phyloP scores from a whole-genome alignment of 2,329 filamentous ascomycete genomes.

The Phialophora macrospora region DNA sequence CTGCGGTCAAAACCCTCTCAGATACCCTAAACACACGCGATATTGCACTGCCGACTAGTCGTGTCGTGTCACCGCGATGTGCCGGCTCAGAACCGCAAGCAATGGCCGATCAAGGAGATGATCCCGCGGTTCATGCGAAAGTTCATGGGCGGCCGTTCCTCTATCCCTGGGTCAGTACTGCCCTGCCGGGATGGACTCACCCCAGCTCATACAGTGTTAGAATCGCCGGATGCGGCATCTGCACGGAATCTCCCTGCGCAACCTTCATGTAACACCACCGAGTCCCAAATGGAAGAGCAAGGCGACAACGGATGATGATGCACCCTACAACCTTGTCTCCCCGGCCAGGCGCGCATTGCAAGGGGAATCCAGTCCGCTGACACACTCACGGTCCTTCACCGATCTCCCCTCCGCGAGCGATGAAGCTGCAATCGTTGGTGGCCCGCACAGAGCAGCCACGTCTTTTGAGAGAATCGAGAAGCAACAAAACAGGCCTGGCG shows the following conservation, averaged over 20 bases:
- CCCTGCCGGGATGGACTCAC: background rate
- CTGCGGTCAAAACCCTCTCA: background rate
- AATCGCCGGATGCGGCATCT: constrained; percentile 90
- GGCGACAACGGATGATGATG: constrained; percentile 77
- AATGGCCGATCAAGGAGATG: constrained; percentile 32
- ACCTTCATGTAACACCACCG: constrained; percentile 70
- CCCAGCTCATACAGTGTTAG: constrained; percentile 47
- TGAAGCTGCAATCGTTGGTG: constrained; percentile 34
- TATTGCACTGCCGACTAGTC: background rate
- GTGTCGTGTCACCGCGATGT: constrained; percentile 22
- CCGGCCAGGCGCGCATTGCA: constrained; percentile 68
- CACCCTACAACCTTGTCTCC: constrained; percentile 68
- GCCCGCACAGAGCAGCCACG: constrained; percentile 32
- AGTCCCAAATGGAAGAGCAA: constrained; percentile 58
- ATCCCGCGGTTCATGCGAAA: constrained; percentile 21
- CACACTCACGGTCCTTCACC: constrained; percentile 63
- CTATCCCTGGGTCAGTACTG: constrained; percentile 54
- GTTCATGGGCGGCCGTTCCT: constrained; percentile 53
- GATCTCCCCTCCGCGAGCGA: constrained; percentile 29
- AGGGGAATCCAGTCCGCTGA: constrained; percentile 55
- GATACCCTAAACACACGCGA: no score
- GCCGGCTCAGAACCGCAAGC: constrained; percentile 14
- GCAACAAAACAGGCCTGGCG: constrained; percentile 43
- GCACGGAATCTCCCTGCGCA: constrained; percentile 83
- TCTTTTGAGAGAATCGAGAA: constrained; percentile 36